Conservation (phyloP, 2,329 filamentous ascomycete genomes). For the Colletotrichum eremochloae region DNA sequence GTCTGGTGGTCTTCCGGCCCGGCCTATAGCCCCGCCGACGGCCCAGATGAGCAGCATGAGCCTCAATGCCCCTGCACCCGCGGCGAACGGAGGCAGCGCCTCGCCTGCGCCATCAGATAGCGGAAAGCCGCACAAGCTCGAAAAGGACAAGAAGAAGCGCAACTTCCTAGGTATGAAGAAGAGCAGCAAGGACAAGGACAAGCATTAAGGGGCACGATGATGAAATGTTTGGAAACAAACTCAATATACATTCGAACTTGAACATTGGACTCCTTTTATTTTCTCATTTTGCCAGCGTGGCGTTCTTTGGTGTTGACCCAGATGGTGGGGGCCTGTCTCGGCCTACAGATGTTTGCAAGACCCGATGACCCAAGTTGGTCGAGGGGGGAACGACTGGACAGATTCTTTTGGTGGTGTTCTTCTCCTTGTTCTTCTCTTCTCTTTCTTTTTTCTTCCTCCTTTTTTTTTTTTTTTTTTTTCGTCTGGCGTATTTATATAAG, state of each 20-base stretch:
- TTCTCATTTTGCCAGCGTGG: constrained; percentile 23
- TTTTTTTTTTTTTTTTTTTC: neutral
- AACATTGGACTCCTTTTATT: neutral
- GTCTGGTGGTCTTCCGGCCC: constrained; percentile 52
- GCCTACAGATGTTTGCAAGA: neutral
- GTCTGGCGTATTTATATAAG: neutral
- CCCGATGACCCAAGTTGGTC: neutral
- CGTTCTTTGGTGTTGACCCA: constrained; percentile 28
- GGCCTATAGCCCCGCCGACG: constrained; percentile 61
- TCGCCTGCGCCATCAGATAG: constrained; percentile 47
- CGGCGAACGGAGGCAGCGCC: constrained; percentile 32
- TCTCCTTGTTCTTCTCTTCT: neutral
- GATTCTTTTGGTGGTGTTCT: neutral
- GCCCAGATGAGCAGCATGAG: constrained; percentile 69
- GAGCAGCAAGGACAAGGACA: constrained; percentile 45
- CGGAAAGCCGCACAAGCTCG: constrained; percentile 63
- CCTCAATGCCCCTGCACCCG: constrained; percentile 53
- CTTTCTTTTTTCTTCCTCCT: no score
- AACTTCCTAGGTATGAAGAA: constrained; percentile 73
- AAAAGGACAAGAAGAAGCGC: constrained; percentile 75
- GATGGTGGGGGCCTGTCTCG: neutral
- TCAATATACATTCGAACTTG: neutral
- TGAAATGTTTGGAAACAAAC: neutral
- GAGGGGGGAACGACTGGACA: neutral
- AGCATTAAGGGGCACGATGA: constrained; percentile 2